Evolutionary conservation across 2,329 filamentous ascomycete species (phyloP), one percentile per base, ranked within the genome.

Genomic region (Lachnellula suecica): DNA sequence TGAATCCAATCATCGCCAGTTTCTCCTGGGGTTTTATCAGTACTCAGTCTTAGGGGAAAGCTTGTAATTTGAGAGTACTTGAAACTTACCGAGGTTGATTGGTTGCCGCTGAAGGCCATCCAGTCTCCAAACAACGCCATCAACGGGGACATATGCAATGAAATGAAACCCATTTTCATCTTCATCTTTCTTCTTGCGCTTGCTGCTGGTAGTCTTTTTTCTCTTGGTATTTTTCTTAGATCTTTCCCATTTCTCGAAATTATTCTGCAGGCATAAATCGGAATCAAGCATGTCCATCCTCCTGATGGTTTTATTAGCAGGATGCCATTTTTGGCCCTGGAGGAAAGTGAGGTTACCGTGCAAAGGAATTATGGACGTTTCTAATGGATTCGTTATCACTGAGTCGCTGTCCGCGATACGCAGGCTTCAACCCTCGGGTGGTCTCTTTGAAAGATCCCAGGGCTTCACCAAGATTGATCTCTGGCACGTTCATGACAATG

Each of bases 301-400:
- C 24, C 88, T 83, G 51, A 40, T 23, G 24, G 41, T 35, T 53
- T 24, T 11, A n/a, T 44, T 44, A 38, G 15, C n/a, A n/a, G n/a
- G n/a, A n/a, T n/a, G n/a, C n/a, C n/a, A n/a, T n/a, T n/a, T n/a
- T n/a, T n/a, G n/a, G n/a, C n/a, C n/a, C n/a, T n/a, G n/a, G n/a
- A n/a, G n/a, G n/a, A n/a, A n/a, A 8, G 40, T 15, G 9, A 15
- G 68, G 72, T 63, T 74, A 79, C 82, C 85, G 77, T 17, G 90
- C 88, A 64, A 95, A 96, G 0, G 89, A 91, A 67, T 97, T 97
- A 70, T 97, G 94, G 27, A 89, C 84, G 25, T 77, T 78, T 59
- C 91, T 88, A 47, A 97, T 86, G 67, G 88, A 90, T 9, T 82
- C 75, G 63, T 92, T 90, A 47, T 82, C 81, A 57, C 85, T 84